Evolutionary conservation across 495 filamentous ascomycete genomes (phyloP).

Genomic region (Hypomontagnella monticulosa): DNA sequence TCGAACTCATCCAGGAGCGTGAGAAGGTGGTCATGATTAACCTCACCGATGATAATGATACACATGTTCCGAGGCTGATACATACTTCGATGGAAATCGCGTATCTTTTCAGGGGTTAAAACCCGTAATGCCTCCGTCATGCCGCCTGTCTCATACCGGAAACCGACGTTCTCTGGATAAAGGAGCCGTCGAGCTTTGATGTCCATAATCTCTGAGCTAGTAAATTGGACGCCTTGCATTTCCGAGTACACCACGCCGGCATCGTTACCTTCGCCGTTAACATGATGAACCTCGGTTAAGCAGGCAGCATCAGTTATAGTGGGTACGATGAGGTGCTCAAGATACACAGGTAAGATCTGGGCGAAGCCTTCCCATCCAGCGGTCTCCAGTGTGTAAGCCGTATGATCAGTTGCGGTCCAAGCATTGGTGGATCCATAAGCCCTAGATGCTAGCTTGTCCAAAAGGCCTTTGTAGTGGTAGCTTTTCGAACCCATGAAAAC

Average conservation of each 20-base stretch:
- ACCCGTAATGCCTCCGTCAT: slow-evolving; percentile 92
- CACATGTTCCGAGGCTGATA: slow-evolving; percentile 98
- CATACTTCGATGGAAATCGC: slow-evolving; percentile 94
- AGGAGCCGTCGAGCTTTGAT: slow-evolving; percentile 77
- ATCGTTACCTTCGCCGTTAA: slow-evolving; percentile 92
- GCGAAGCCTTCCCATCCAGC: slow-evolving; percentile 97
- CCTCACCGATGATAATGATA: slow-evolving; percentile 86
- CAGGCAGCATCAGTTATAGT: slow-evolving; percentile 92
- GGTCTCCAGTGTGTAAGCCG: slow-evolving; percentile 93
- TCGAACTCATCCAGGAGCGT: slow-evolving; percentile 88
- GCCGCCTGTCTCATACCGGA: slow-evolving; percentile 95
- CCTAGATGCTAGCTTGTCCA: slow-evolving; percentile 91
- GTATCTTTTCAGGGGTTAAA: slow-evolving; percentile 86
- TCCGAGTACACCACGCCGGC: slow-evolving; percentile 98
- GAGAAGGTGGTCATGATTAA: slow-evolving; percentile 82
- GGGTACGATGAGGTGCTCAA: slow-evolving; percentile 92
- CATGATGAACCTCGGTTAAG: slow-evolving; percentile 95
- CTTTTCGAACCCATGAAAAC: slow-evolving; percentile 97
- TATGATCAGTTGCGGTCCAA: slow-evolving; percentile 94
- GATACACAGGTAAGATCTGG: slow-evolving; percentile 91
- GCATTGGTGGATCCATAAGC: slow-evolving; percentile 96
- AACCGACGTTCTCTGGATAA: slow-evolving; percentile 90
- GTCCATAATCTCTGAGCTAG: slow-evolving; percentile 82
- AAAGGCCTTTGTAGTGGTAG: slow-evolving; percentile 91
- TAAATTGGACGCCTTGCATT: slow-evolving; percentile 96